Evolutionary conservation across 2,329 filamentous ascomycete species (phyloP).

Genomic region (Apiospora hydei): DNA sequence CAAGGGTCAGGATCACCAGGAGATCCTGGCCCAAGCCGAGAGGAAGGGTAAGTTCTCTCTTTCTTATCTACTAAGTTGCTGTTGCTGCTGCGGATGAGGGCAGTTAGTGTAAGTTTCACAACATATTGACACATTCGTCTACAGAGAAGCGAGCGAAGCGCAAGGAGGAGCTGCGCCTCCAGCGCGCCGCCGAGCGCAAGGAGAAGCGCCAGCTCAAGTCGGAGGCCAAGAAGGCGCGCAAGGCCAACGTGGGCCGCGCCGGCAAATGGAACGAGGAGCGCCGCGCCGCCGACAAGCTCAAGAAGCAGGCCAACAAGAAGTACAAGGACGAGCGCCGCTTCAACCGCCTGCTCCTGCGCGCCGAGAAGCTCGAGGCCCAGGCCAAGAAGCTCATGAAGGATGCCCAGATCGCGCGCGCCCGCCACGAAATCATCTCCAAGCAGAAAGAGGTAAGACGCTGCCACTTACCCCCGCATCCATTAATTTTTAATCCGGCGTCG

Average conservation of each 20-base stretch:
- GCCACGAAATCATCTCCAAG: slow-evolving; percentile 38
- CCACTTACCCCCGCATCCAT: too few species aligned
- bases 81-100: background rate
- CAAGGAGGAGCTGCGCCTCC: slow-evolving; percentile 34
- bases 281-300: slow-evolving; percentile 44
- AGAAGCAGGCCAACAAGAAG: slow-evolving; percentile 38
- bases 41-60: background rate
- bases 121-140: background rate
- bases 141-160: slow-evolving; percentile 31
- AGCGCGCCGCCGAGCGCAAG: slow-evolving; percentile 40
- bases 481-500: too few species aligned
- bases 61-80: background rate
- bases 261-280: slow-evolving; percentile 44
- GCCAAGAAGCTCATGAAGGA: slow-evolving; percentile 49
- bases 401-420: slow-evolving; percentile 45
- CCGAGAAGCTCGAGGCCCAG: slow-evolving; percentile 50
- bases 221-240: slow-evolving; percentile 48
- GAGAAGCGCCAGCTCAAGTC: slow-evolving; percentile 47
- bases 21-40: background rate
- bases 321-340: slow-evolving; percentile 49
- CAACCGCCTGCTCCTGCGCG: slow-evolving; percentile 46
- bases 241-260: slow-evolving; percentile 41
- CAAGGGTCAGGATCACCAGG: background rate
- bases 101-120: background rate
- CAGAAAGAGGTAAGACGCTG: slow-evolving; percentile 35